Conservation (phyloP, 306 rosid species). For the Neltuma alba region DNA sequence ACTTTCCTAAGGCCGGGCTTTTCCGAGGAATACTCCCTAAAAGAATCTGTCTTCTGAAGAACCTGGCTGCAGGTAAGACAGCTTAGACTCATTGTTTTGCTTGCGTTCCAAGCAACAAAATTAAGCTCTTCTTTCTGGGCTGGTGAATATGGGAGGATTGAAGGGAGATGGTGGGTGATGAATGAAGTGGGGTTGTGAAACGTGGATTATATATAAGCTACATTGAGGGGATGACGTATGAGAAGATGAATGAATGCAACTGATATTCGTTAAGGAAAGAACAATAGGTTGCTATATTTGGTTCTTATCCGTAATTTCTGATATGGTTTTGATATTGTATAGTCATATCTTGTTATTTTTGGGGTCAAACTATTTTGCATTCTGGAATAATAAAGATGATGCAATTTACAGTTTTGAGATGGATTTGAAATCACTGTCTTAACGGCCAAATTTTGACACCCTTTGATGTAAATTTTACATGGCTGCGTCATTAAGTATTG, state of each 20-base stretch:
- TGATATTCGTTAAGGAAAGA: neutral
- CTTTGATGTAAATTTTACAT: neutral
- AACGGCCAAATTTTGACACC: neutral
- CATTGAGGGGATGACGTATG: conserved; percentile 12
- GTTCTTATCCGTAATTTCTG: conserved; percentile 38
- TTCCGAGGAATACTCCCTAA: conserved; percentile 27
- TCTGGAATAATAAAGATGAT: neutral
- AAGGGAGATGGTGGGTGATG: conserved; percentile 1
- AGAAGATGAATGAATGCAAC: neutral
- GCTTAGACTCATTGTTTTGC: conserved; percentile 61
- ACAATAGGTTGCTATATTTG: conserved; percentile 22
- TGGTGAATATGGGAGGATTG: neutral
- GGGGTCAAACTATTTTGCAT: neutral
- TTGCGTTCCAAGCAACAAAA: conserved; percentile 32
- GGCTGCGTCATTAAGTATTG: neutral
- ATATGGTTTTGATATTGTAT: conserved; percentile 1
- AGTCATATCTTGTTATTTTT: neutral
- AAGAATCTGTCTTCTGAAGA: conserved; percentile 56
- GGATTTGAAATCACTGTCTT: neutral
- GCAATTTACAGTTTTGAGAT: neutral
- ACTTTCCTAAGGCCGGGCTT: conserved; percentile 16
- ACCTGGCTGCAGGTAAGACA: conserved; percentile 63
- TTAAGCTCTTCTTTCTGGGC: neutral
- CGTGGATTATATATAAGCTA: neutral
- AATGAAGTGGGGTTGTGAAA: conserved; percentile 4